Evolutionary conservation across 1,284 basidiomycete species (phyloP).

Genomic region (Sanguinoderma infundibulare): DNA sequence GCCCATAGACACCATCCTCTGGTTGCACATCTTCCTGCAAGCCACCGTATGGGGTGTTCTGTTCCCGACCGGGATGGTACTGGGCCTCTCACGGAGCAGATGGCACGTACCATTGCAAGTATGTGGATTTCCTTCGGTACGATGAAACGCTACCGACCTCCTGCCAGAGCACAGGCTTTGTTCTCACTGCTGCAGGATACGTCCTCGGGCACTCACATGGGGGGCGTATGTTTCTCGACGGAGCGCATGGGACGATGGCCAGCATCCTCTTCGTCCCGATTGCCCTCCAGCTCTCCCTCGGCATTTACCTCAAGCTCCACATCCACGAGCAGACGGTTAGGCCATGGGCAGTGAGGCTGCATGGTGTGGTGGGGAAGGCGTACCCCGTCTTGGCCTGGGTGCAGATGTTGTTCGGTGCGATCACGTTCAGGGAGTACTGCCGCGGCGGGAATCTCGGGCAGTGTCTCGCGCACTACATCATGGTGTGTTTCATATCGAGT

Average conservation of each 20-base stretch:
- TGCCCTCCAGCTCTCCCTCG: conserved; percentile 69
- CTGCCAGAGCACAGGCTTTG: conserved; percentile 65
- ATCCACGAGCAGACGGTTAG: conserved; percentile 82
- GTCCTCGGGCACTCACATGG: conserved; percentile 83
- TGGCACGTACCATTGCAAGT: conserved; percentile 91
- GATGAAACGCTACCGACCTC: not conserved
- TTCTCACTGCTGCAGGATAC: conserved; percentile 72
- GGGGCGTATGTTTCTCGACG: conserved; percentile 73
- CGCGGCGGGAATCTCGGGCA: conserved; percentile 74
- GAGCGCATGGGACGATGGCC: conserved; percentile 74
- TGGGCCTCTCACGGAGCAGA: conserved; percentile 77
- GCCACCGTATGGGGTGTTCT: conserved; percentile 80
- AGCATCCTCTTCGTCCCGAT: conserved; percentile 74
- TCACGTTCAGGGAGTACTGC: conserved; percentile 73
- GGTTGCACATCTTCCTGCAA: conserved; percentile 82
- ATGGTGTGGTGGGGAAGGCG: conserved; percentile 83
- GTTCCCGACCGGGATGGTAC: conserved; percentile 88
- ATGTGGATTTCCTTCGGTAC: not conserved
- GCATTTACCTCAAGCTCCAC: conserved; percentile 93
- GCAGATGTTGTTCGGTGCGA: conserved; percentile 80
- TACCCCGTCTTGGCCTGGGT: conserved; percentile 92
- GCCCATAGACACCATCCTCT: conserved; percentile 80
- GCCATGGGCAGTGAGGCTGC: conserved; percentile 73
- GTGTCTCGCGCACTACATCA: conserved; percentile 91
- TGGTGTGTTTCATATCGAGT: conserved; percentile 64